Evolutionary conservation across 2,329 filamentous ascomycete genomes (phyloP).

Genomic region (Penicillium sp.): DNA sequence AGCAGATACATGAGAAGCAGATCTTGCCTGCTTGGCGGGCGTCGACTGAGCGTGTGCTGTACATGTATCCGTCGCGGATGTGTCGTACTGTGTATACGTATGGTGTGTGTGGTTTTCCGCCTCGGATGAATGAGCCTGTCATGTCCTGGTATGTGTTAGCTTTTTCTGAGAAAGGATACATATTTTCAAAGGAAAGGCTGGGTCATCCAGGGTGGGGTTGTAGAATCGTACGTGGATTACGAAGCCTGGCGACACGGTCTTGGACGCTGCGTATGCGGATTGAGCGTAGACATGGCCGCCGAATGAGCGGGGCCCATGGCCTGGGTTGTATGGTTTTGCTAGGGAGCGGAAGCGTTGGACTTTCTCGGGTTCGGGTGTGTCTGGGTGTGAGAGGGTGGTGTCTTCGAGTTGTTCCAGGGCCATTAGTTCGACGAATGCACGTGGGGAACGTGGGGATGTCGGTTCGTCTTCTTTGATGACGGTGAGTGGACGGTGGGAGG

Average conservation of each 20-base stretch:
- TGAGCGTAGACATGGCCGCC: conserved; percentile 58
- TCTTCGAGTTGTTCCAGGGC: conserved; percentile 29
- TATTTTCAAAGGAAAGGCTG: no score
- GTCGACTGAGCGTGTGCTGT: conserved; percentile 52
- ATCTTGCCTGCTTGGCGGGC: conserved; percentile 49
- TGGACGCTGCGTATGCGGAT: conserved; percentile 54
- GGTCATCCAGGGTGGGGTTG: no score
- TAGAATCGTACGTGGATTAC: conserved; percentile 49
- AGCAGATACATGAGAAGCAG: conserved; percentile 52
- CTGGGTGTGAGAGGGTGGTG: conserved; percentile 5
- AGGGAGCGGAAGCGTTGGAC: conserved; percentile 31
- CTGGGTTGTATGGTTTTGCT: conserved; percentile 42
- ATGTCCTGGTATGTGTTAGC: conserved; percentile 42
- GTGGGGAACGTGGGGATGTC: conserved; percentile 18
- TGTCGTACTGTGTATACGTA: conserved; percentile 52
- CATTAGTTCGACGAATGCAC: conserved; percentile 33
- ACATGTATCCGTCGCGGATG: conserved; percentile 51
- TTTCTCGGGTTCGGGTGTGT: conserved; percentile 23
- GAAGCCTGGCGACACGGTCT: conserved; percentile 52
- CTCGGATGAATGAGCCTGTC: conserved; percentile 52
- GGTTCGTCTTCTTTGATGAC: conserved; percentile 9
- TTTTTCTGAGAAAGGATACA: no score
- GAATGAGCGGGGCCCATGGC: conserved; percentile 45
- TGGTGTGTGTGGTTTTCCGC: conserved; percentile 46
- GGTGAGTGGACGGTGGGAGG: conserved; percentile 9